These are phyloP conservation scores for Carex scoparia DNA, from an alignment of 176 grass and related monocot genomes.

Conservation along the genomic window DNA sequence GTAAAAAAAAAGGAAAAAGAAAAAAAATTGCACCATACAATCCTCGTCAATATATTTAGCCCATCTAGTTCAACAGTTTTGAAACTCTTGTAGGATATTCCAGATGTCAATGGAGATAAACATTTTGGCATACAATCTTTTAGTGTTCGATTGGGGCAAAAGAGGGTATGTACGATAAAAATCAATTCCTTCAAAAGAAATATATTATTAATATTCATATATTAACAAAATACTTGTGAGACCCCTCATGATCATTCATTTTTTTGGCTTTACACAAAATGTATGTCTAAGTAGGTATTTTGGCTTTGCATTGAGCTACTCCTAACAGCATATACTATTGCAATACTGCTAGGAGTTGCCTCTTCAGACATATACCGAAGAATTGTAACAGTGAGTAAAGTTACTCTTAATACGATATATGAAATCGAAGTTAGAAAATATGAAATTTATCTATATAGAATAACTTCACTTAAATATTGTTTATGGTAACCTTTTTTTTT, in stretches of 20 bases:
- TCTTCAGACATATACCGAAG: conserved; percentile 35
- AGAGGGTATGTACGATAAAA: conserved; percentile 38
- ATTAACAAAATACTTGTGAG: not conserved
- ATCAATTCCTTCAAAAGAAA: not conserved
- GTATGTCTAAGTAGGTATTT: conserved; percentile 44
- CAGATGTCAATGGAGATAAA: conserved; percentile 73
- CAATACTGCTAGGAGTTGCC: conserved; percentile 56
- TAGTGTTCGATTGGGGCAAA: conserved; percentile 53
- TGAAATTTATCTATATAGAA: not conserved
- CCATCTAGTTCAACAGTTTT: conserved; percentile 2
- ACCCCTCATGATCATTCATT: not conserved
- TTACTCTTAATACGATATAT: not conserved
- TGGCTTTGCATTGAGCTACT: conserved; percentile 69
- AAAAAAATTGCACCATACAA: not conserved
- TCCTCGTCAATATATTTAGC: not conserved
- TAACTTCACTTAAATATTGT: not conserved
- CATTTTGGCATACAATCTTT: conserved; percentile 76
- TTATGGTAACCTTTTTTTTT: not conserved
- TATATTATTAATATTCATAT: not conserved
- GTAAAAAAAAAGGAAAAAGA: not conserved
- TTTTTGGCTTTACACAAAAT: not conserved
- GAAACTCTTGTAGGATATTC: conserved; percentile 49
- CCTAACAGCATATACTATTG: conserved; percentile 59
- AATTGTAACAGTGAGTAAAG: conserved; percentile 42
- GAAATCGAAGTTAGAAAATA: not conserved